Evolutionary conservation across 768 basidiomycete genomes (phyloP).

Genomic region (Daedalea quercina): DNA sequence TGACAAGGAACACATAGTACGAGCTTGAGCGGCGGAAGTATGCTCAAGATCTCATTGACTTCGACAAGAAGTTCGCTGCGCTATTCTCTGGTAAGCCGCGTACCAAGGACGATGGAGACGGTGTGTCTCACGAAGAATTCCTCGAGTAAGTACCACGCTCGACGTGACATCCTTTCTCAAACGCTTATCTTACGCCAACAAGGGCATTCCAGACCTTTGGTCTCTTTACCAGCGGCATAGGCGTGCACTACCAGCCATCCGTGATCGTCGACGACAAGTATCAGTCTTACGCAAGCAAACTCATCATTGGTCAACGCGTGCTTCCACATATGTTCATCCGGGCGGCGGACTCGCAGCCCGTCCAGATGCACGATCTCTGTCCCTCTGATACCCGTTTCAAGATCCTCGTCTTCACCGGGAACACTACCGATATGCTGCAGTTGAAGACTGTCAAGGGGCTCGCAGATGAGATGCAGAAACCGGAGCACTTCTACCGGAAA

Average conservation of each 20-base stretch:
- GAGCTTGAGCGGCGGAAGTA: slow-evolving; percentile 47
- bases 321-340: slow-evolving; percentile 40
- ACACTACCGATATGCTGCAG: slow-evolving; percentile 22
- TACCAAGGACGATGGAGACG: slow-evolving; percentile 29
- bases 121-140: slow-evolving; percentile 46
- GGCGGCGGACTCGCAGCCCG: slow-evolving; percentile 39
- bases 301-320: slow-evolving; percentile 45
- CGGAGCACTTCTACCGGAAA: background rate
- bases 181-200: slow-evolving; percentile 10
- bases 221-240: slow-evolving; percentile 40
- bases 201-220: slow-evolving; percentile 41
- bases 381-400: slow-evolving; percentile 44
- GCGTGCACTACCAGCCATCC: slow-evolving; percentile 43
- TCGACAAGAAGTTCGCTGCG: slow-evolving; percentile 44
- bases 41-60: slow-evolving; percentile 47
- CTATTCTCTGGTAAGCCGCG: slow-evolving; percentile 51
- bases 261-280: slow-evolving; percentile 25
- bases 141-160: slow-evolving; percentile 27
- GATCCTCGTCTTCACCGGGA: slow-evolving; percentile 38
- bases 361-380: slow-evolving; percentile 44
- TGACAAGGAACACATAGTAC: slow-evolving; percentile 26
- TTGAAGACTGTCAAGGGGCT: slow-evolving; percentile 11
- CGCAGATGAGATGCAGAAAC: slow-evolving; percentile 10
- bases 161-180: slow-evolving; percentile 3
- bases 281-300: slow-evolving; percentile 31